These are phyloP conservation scores for Podosphaera fusca DNA, from an alignment of 2,329 filamentous ascomycete genomes.

Conservation along the genomic window DNA sequence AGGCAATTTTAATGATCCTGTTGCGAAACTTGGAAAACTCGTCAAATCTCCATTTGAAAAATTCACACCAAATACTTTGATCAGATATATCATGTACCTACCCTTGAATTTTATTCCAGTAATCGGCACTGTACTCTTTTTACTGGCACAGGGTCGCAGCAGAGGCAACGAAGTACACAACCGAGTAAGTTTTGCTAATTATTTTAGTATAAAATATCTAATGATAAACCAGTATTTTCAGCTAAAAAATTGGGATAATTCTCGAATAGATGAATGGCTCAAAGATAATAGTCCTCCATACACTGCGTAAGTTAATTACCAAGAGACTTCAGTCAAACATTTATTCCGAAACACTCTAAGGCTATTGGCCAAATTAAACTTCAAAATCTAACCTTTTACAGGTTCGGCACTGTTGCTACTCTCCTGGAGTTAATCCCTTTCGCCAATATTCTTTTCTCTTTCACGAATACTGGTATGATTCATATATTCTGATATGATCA, in stretches of 20 bases:
- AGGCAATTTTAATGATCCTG: conserved; percentile 26
- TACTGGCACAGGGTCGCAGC: conserved; percentile 43
- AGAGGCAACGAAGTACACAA: conserved; percentile 22
- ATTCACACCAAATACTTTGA: conserved; percentile 36
- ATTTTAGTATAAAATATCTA: neutral
- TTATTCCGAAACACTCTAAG: neutral
- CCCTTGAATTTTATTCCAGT: conserved; percentile 86
- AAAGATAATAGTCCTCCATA: conserved; percentile 51
- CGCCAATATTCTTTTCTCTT: conserved; percentile 61
- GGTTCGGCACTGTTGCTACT: conserved; percentile 52
- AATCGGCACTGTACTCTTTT: conserved; percentile 61
- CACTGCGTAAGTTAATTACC: conserved; percentile 38
- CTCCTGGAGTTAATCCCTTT: conserved; percentile 70
- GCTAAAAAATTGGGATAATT: conserved; percentile 57
- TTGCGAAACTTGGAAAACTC: conserved; percentile 30
- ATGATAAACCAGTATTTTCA: conserved; percentile 52
- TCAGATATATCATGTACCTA: conserved; percentile 48
- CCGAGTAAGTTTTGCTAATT: conserved; percentile 21
- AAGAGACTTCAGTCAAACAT: neutral
- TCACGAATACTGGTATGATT: conserved; percentile 53
- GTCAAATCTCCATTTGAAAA: conserved; percentile 33
- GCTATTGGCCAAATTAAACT: neutral
- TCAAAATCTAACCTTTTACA: conserved; percentile 20
- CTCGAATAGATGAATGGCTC: conserved; percentile 44
- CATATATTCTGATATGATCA: neutral